phyloP scores from a whole-genome alignment of 768 basidiomycete species.

The Amanita brunnescens region DNA sequence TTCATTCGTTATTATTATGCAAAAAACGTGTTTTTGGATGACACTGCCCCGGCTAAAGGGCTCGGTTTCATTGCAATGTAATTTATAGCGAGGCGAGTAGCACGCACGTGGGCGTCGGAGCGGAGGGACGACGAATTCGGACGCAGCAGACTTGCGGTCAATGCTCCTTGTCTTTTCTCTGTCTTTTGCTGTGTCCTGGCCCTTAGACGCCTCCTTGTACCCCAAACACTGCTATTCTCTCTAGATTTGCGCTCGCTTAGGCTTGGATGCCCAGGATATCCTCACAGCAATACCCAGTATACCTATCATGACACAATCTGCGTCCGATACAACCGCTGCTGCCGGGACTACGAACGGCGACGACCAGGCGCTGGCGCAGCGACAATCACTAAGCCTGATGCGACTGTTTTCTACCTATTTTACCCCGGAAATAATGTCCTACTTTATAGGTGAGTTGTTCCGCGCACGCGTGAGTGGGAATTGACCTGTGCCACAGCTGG shows the following conservation, averaged over 20 bases:
- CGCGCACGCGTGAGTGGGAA: not conserved
- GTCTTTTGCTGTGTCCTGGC: not conserved
- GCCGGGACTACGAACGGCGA: slow-evolving; percentile 5
- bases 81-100: not conserved
- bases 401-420: slow-evolving; percentile 16
- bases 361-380: slow-evolving; percentile 8
- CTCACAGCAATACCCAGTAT: slow-evolving; percentile 10
- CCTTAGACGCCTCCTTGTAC: not conserved
- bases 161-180: not conserved
- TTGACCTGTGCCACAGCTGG: slow-evolving; percentile 29
- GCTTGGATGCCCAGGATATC: slow-evolving; percentile 3
- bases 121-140: slow-evolving; percentile 2
- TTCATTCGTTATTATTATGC: too few species aligned
- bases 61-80: too few species aligned
- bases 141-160: not conserved
- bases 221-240: not conserved
- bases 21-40: not conserved
- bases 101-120: not conserved
- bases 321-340: slow-evolving; percentile 1
- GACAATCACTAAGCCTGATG: slow-evolving; percentile 6
- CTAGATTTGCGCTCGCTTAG: not conserved
- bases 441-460: slow-evolving; percentile 31
- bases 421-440: slow-evolving; percentile 32
- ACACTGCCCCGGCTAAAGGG: too few species aligned
- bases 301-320: slow-evolving; percentile 12